These are phyloP conservation scores for Mycena crocata DNA, from an alignment of 768 basidiomycete genomes.

Conservation along the genomic window DNA sequence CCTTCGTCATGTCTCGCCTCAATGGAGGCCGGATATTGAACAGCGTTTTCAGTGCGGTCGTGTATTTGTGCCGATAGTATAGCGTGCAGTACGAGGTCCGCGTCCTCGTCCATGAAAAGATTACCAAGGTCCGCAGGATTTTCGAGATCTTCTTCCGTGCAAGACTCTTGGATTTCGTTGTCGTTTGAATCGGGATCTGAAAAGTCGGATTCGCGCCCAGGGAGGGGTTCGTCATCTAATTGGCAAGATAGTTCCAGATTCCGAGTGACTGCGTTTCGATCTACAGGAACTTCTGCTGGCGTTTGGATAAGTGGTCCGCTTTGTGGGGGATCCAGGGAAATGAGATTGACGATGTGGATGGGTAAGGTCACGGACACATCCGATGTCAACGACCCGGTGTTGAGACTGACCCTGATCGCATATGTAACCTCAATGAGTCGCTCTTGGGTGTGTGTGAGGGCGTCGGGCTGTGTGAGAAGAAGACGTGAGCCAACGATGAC, in stretches of 20 bases:
- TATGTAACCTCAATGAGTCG: constrained; percentile 84
- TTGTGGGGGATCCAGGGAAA: constrained; percentile 86
- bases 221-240: background rate
- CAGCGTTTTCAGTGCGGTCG: background rate
- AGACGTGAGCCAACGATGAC: constrained; percentile 16
- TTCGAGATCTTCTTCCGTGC: background rate
- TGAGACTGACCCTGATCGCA: constrained; percentile 71
- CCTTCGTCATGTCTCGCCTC: constrained; percentile 4
- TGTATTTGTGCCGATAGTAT: constrained; percentile 44
- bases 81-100: constrained; percentile 49
- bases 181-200: constrained; percentile 10
- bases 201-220: background rate
- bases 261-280: background rate
- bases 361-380: constrained; percentile 81
- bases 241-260: background rate
- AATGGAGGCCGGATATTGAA: background rate
- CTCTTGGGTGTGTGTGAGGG: constrained; percentile 74
- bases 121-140: constrained; percentile 33
- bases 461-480: constrained; percentile 64
- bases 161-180: constrained; percentile 9
- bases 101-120: constrained; percentile 45
- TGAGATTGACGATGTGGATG: constrained; percentile 81
- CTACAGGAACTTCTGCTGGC: background rate
- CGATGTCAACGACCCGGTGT: constrained; percentile 67
- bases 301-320: background rate